Conservation (phyloP, 805 yeast species). For the Schizosaccharomyces cryophilus region DNA sequence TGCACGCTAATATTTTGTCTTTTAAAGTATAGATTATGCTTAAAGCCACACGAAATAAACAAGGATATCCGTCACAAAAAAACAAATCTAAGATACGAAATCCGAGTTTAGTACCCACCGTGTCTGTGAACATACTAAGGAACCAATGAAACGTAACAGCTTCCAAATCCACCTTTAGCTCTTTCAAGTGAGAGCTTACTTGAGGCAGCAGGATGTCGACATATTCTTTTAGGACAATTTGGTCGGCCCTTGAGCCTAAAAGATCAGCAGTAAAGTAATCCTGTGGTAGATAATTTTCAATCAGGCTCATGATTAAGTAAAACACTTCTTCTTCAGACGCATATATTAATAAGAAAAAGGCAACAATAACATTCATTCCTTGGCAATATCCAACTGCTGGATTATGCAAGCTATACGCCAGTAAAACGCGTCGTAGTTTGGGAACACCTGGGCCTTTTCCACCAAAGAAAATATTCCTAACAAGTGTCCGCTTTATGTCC, state of each 20-base stretch:
- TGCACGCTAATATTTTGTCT: constrained; percentile 8
- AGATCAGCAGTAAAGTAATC: constrained; percentile 19
- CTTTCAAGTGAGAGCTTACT: constrained; percentile 17
- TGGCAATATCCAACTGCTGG: constrained; percentile 32
- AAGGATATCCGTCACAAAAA: constrained; percentile 15
- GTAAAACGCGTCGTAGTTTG: constrained; percentile 22
- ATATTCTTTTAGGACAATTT: constrained; percentile 16
- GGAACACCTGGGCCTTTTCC: constrained; percentile 30
- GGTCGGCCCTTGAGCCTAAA: constrained; percentile 19
- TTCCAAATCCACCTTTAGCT: constrained; percentile 21
- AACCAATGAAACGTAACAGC: constrained; percentile 34
- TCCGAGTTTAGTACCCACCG: constrained; percentile 23
- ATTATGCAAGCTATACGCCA: constrained; percentile 25
- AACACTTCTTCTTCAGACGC: constrained; percentile 27
- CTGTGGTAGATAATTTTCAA: constrained; percentile 25
- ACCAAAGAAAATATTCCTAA: constrained; percentile 27
- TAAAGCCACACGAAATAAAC: constrained; percentile 14
- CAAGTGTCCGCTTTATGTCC: constrained; percentile 32
- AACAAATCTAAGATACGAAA: constrained; percentile 28
- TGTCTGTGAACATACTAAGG: constrained; percentile 27
- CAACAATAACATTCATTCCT: constrained; percentile 37
- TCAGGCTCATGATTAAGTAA: constrained; percentile 26
- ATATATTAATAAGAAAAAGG: constrained; percentile 22
- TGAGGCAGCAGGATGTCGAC: constrained; percentile 20
- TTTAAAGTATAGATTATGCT: constrained; percentile 13